Percentiles rank a stretch among this genome's conserved stretches.
These are phyloP conservation scores for Penicillium macrosclerotiorum DNA, from an alignment of 495 filamentous ascomycete species.

Conservation along the genomic window DNA sequence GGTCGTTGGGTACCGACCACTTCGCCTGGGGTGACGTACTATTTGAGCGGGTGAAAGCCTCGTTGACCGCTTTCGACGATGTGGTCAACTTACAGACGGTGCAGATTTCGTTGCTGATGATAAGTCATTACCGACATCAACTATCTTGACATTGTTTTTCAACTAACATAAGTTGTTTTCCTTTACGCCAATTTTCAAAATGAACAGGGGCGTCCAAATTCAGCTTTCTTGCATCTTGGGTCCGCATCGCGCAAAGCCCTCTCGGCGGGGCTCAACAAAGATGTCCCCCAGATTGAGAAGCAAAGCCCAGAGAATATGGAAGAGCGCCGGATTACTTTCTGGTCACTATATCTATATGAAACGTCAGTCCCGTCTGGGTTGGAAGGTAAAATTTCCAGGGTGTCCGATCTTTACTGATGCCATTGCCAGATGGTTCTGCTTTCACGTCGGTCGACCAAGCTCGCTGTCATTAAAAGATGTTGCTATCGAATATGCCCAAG, in stretches of 20 bases:
- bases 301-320: conserved; percentile 30
- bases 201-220: conserved; percentile 44
- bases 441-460: conserved; percentile 39
- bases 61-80: conserved; percentile 32
- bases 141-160: no score
- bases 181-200: conserved; percentile 41
- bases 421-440: conserved; percentile 39
- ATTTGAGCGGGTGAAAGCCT: conserved; percentile 41
- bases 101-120: conserved; percentile 45
- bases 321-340: conserved; percentile 40
- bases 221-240: conserved; percentile 40
- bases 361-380: conserved; percentile 22
- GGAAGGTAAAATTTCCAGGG: neutral
- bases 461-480: conserved; percentile 35
- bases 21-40: conserved; percentile 39
- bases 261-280: conserved; percentile 43
- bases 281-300: conserved; percentile 26
- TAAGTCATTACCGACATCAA: conserved; percentile 25
- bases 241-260: conserved; percentile 39
- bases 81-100: conserved; percentile 43
- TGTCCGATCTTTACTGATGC: neutral
- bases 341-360: conserved; percentile 43
- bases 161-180: neutral
- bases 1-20: conserved; percentile 34
- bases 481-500: conserved; percentile 31